Percentiles rank a stretch among this genome's conserved stretches.
Evolutionary conservation across 2,329 filamentous ascomycete genomes (phyloP).

Genomic region (Cordyceps militaris): DNA sequence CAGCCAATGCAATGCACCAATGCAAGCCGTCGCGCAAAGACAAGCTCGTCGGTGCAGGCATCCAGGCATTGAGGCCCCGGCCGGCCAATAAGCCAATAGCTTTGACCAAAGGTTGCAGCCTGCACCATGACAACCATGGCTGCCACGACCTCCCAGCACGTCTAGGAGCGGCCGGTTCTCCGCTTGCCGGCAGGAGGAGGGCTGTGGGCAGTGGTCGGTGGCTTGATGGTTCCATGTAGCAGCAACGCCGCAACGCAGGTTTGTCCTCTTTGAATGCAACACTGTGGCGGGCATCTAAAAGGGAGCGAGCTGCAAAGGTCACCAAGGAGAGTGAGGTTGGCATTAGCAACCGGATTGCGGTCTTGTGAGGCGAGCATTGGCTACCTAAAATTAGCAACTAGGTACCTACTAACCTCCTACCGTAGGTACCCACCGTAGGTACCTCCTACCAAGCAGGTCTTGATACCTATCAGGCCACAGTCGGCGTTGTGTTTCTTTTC

Average conservation of each 20-base stretch:
- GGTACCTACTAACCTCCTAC: no score
- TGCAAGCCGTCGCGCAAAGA: conserved; percentile 5
- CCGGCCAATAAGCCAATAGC: conserved; percentile 10
- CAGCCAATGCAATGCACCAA: conserved; percentile 9
- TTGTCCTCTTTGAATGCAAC: conserved; percentile 6
- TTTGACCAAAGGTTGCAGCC: conserved; percentile 4
- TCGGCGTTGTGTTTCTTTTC: no score
- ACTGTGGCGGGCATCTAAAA: conserved; percentile 5
- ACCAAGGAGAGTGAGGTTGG: not conserved
- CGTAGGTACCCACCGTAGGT: no score
- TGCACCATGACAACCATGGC: not conserved
- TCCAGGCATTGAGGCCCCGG: not conserved
- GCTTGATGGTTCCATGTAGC: conserved; percentile 9
- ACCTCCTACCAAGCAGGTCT: not conserved
- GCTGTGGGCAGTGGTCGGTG: not conserved
- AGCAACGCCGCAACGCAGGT: not conserved
- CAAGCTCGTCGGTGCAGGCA: not conserved
- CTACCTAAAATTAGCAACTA: no score
- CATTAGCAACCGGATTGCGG: no score
- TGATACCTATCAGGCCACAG: no score
- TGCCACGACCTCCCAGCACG: not conserved
- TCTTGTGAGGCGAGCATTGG: no score
- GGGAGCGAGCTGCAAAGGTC: no score
- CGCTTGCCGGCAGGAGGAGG: conserved; percentile 3
- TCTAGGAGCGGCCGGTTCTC: not conserved